Percentiles rank a stretch among this genome's conserved stretches.
These are phyloP conservation scores for Syzygium oleosum DNA, from an alignment of 345 rosid genomes.

Conservation along the genomic window DNA sequence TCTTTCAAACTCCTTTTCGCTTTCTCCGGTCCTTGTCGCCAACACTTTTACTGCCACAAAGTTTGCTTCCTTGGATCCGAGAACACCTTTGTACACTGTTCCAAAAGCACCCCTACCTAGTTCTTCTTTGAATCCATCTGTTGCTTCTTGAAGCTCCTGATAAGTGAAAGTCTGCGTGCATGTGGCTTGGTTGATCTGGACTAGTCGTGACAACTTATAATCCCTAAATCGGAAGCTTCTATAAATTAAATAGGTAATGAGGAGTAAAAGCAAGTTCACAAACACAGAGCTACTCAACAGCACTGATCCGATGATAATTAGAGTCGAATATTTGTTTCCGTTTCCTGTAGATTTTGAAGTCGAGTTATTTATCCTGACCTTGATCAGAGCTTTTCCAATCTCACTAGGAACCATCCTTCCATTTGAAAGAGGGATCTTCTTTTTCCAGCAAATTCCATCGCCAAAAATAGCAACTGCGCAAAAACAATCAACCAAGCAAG, in stretches of 20 bases:
- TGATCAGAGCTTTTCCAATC: slow-evolving; percentile 24
- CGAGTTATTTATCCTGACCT: slow-evolving; percentile 15
- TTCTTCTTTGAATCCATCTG: slow-evolving; percentile 1
- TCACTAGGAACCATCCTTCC: slow-evolving; percentile 6
- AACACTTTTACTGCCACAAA: slow-evolving; percentile 15
- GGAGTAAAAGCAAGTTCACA: neutral
- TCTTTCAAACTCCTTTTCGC: slow-evolving; percentile 13
- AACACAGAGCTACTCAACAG: neutral
- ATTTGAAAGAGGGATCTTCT: slow-evolving; percentile 38
- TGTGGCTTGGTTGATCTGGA: neutral
- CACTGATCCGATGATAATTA: neutral
- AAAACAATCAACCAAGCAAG: slow-evolving; percentile 44
- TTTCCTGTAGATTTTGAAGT: neutral
- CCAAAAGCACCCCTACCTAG: slow-evolving; percentile 18
- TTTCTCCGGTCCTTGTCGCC: neutral
- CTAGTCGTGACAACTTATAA: neutral
- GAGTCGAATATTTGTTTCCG: neutral
- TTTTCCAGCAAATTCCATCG: slow-evolving; percentile 28
- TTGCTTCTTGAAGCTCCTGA: neutral
- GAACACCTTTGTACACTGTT: slow-evolving; percentile 11
- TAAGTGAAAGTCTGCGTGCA: neutral
- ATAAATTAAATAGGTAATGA: neutral
- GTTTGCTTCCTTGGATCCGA: neutral
- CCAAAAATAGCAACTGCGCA: slow-evolving; percentile 33
- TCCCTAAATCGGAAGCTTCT: neutral